phyloP scores from a whole-genome alignment of 192 early-diverging fungal genomes.

The Gonapodya prolifera region DNA sequence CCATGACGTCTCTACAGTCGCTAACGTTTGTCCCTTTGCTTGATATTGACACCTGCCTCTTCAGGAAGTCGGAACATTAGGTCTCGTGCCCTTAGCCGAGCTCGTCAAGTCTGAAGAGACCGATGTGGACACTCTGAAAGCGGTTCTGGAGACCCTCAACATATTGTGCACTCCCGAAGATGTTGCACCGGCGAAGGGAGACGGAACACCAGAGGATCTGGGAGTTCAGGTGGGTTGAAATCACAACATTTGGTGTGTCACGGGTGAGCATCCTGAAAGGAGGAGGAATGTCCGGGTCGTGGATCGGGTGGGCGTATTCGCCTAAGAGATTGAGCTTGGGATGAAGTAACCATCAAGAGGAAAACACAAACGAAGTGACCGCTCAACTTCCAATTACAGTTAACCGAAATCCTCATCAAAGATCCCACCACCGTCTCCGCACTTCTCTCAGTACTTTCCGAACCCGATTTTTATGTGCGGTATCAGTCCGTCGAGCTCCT shows the following conservation, averaged over 20 bases:
- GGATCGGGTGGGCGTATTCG: too few species aligned
- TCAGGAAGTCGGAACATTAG: slow-evolving; percentile 75
- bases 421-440: slow-evolving; percentile 54
- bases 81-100: slow-evolving; percentile 57
- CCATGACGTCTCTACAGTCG: neutral
- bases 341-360: slow-evolving; percentile 15
- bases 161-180: slow-evolving; percentile 46
- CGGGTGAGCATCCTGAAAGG: too few species aligned
- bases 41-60: neutral
- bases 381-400: slow-evolving; percentile 11
- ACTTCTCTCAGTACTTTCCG: slow-evolving; percentile 76
- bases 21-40: slow-evolving; percentile 5
- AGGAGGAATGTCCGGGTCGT: too few species aligned
- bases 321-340: neutral
- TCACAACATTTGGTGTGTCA: too few species aligned
- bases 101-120: slow-evolving; percentile 64
- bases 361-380: slow-evolving; percentile 14
- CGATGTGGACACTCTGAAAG: slow-evolving; percentile 78
- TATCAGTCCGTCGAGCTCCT: slow-evolving; percentile 83
- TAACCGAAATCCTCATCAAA: slow-evolving; percentile 32
- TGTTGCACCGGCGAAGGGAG: neutral
- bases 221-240: neutral
- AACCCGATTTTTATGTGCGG: slow-evolving; percentile 90
- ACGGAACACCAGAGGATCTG: neutral
- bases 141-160: slow-evolving; percentile 78